Base-by-base conservation (phyloP, 2,329 filamentous ascomycete genomes). In the Knufia petricola region DNA sequence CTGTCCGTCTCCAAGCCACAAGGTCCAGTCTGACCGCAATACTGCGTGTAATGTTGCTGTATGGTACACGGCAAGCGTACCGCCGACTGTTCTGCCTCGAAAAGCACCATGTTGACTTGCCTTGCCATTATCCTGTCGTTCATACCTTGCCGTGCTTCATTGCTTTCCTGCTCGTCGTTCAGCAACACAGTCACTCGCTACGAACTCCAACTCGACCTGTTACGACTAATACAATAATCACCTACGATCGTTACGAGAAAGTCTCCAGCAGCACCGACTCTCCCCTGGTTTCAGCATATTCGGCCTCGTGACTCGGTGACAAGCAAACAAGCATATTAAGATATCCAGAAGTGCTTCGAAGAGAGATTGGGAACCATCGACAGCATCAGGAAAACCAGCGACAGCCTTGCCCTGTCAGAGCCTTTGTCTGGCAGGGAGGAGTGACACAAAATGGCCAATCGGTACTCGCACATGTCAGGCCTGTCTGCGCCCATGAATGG, bases 391-490 rank as follows among this genome's bases (percentile, higher is more conserved):
- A 36, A 31, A 44, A 21, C 36, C 17, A 36, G 15, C 17, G 23
- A 15, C 9, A 23, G n/a, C 20, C 12, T 21, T 17, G 43, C 52
- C 54, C 52, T 53, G 55, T 55, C 52, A 52, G 52, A 30, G n/a
- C 4, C 12, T 17, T 19, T 44, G 50, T 31, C 52, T 50, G 52
- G 50, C 52, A 53, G 47, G 55, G 55, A 17, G 12, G 28, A 44
- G 21, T n/a, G 28, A 38, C 15, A 44, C 52, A 52, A 42, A 59
- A 79, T 81, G 74, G 76, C 77, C 52, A 78, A 76, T 57, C 77
- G 78, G 58, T 75, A 76, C 65, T 81, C 78, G 21, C 70, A 76
- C 48, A 81, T 77, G 61, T 82, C 79, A 39, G 77, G 66, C 51
- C 65, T 84, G 55, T 79, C 81, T 40, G 69, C 77, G 52, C 75